Conservation (phyloP, 1,284 basidiomycete species). For the Fomitopsis schrenkii region DNA sequence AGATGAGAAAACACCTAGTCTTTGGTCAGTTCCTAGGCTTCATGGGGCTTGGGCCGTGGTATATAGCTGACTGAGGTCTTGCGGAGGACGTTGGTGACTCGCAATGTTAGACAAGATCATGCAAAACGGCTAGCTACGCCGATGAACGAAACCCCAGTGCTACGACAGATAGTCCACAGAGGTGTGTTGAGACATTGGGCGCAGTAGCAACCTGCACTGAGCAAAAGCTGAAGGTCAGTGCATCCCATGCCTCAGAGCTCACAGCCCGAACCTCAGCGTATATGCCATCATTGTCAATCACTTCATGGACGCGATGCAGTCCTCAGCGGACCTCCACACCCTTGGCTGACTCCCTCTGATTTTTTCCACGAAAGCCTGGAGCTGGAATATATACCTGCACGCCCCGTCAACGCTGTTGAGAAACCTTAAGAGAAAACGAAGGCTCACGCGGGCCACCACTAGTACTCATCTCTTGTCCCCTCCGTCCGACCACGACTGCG, state of each 20-base stretch:
- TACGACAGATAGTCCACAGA: not conserved
- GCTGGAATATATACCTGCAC: constrained; percentile 51
- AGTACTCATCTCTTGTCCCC: constrained; percentile 36
- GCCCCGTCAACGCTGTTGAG: not conserved
- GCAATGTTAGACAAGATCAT: no score
- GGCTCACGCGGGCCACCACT: constrained; percentile 50
- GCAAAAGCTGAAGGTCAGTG: not conserved
- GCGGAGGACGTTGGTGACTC: no score
- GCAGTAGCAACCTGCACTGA: constrained; percentile 2
- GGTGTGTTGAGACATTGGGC: not conserved
- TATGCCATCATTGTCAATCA: constrained; percentile 41
- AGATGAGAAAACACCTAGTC: no score
- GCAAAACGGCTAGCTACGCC: no score
- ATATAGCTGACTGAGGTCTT: no score
- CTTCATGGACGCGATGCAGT: constrained; percentile 48
- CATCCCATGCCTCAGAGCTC: not conserved
- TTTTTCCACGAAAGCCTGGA: constrained; percentile 56
- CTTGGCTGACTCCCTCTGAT: constrained; percentile 45
- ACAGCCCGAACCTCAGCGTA: constrained; percentile 30
- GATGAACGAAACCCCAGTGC: no score
- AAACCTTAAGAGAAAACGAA: not conserved
- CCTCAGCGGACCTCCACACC: constrained; percentile 45
- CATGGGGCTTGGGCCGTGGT: no score
- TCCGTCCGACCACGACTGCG: constrained; percentile 33
- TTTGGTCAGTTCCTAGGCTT: no score